Conservation (phyloP, 345 rosid species). For the Erodium maritimum region DNA sequence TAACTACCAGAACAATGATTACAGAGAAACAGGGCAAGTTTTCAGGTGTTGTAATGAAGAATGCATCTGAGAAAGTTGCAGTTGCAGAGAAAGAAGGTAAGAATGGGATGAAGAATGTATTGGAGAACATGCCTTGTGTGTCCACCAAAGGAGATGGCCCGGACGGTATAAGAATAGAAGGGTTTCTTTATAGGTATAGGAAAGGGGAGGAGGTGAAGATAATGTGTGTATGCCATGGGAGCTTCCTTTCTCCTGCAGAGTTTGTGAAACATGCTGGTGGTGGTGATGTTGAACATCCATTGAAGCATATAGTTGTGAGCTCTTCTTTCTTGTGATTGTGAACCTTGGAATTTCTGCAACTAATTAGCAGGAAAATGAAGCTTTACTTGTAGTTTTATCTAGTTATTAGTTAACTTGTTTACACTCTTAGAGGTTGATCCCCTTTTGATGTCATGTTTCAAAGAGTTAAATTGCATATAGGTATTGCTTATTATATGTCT, state of each 20-base stretch:
- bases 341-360: not conserved
- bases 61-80: not conserved
- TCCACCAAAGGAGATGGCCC: conserved; percentile 36
- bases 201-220: conserved; percentile 76
- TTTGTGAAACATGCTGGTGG: conserved; percentile 88
- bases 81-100: conserved; percentile 9
- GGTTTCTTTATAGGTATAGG: conserved; percentile 61
- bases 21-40: too few species aligned
- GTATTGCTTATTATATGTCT: too few species aligned
- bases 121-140: conserved; percentile 80
- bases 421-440: too few species aligned
- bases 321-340: conserved; percentile 31
- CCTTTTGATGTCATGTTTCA: too few species aligned
- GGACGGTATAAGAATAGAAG: conserved; percentile 61
- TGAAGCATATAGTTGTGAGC: conserved; percentile 70
- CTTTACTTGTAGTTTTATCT: not conserved
- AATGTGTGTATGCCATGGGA: conserved; percentile 85
- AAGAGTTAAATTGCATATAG: too few species aligned
- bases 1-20: not conserved
- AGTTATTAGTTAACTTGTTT: too few species aligned
- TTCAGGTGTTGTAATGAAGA: not conserved
- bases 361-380: not conserved
- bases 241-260: conserved; percentile 69
- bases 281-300: conserved; percentile 47
- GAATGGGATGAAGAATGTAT: conserved; percentile 24